Conservation (phyloP, 169 alveolate genomes). For the Pseudocohnilembus persalinus region DNA sequence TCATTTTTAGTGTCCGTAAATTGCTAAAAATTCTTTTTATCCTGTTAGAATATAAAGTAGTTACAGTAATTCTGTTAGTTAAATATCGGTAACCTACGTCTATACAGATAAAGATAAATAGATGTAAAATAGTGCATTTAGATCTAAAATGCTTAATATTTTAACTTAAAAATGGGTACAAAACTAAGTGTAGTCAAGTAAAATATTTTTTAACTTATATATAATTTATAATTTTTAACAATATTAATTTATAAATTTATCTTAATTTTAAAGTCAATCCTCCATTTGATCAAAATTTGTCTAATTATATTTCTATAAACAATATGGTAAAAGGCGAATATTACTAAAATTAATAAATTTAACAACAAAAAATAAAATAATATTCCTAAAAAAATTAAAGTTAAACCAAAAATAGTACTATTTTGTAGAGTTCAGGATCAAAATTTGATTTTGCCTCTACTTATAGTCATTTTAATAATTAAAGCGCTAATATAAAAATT, state of each 20-base stretch:
- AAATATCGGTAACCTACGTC: constrained; percentile 6
- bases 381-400: no score
- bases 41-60: constrained; percentile 10
- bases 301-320: neutral
- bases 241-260: no score
- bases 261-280: neutral
- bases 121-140: neutral
- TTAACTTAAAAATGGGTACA: constrained; percentile 21
- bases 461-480: no score
- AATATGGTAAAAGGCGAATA: neutral
- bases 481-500: no score
- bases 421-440: no score
- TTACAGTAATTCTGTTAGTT: constrained; percentile 13
- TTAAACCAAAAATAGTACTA: no score
- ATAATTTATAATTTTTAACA: no score
- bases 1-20: neutral
- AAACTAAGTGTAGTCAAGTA: constrained; percentile 11
- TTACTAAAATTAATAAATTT: no score
- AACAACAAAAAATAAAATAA: no score
- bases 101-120: neutral
- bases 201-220: neutral
- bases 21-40: neutral
- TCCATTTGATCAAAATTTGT: neutral
- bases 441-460: no score
- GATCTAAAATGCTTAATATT: constrained; percentile 4